phyloP scores from a whole-genome alignment of 208 protist species.

The Trypanosomatidae sp. region DNA sequence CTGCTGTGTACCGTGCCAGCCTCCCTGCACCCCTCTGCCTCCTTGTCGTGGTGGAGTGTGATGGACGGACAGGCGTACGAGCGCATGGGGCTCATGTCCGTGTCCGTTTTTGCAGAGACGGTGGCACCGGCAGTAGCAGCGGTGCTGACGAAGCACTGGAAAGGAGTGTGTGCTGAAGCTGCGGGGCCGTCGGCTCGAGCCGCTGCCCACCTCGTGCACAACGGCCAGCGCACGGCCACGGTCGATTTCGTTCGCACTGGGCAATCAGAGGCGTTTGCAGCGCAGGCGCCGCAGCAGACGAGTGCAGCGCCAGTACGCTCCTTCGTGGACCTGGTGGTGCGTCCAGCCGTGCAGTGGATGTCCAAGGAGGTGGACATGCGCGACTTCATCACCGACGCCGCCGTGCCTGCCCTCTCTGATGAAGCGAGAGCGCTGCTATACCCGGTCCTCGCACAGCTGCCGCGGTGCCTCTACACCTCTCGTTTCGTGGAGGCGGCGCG shows the following conservation, averaged over 20 bases:
- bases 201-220: too few species aligned
- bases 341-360: conserved; percentile 22
- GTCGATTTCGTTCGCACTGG: too few species aligned
- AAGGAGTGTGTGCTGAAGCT: too few species aligned
- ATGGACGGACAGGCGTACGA: conserved; percentile 14
- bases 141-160: conserved; percentile 20
- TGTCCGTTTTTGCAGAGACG: neutral
- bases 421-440: too few species aligned
- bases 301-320: too few species aligned
- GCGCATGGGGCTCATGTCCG: conserved; percentile 20
- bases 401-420: conserved; percentile 6
- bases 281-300: too few species aligned
- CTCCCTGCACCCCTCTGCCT: conserved; percentile 7
- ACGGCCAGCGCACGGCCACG: neutral
- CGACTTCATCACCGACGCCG: conserved; percentile 27
- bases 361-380: neutral
- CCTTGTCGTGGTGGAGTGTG: conserved; percentile 28
- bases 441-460: conserved; percentile 9
- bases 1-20: conserved; percentile 10
- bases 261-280: too few species aligned
- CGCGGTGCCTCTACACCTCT: conserved; percentile 18
- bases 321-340: too few species aligned
- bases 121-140: conserved; percentile 7
- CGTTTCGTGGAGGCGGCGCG: conserved; percentile 10
- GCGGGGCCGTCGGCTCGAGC: too few species aligned